Percentiles rank a stretch among this genome's conserved stretches.
Evolutionary conservation across 352 stramenopile species (phyloP).

Genomic region (Phytophthora cryptogea): DNA sequence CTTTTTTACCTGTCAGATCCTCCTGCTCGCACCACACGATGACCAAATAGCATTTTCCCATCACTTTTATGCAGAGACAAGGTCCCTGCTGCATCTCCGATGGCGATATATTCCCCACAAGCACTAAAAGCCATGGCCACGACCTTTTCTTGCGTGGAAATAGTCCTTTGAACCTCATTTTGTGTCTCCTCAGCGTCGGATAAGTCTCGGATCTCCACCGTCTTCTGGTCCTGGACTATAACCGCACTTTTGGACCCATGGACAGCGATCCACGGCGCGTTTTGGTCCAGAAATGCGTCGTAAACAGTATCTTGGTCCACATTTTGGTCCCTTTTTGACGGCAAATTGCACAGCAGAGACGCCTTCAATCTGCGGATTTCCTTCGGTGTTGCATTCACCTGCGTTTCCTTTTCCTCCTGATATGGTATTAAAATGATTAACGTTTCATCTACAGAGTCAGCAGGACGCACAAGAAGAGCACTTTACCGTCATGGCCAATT

Average conservation of each 20-base stretch:
- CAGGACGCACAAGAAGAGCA: background rate
- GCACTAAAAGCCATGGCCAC: slow-evolving; percentile 38
- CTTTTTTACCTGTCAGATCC: slow-evolving; percentile 17
- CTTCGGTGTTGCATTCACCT: background rate
- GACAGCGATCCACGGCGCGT: slow-evolving; percentile 18
- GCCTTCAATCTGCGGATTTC: background rate
- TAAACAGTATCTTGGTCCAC: background rate
- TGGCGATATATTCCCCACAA: slow-evolving; percentile 39
- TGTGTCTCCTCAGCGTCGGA: background rate
- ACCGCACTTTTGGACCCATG: slow-evolving; percentile 17
- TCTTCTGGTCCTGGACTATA: background rate
- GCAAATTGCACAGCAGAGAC: slow-evolving; percentile 11
- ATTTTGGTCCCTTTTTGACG: slow-evolving; percentile 3
- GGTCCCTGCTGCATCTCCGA: slow-evolving; percentile 30
- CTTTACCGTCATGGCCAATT: slow-evolving; percentile 11
- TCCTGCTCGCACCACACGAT: slow-evolving; percentile 6
- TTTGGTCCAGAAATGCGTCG: slow-evolving; percentile 8
- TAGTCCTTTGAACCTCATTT: slow-evolving; percentile 20
- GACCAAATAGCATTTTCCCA: slow-evolving; percentile 27
- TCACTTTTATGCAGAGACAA: slow-evolving; percentile 39
- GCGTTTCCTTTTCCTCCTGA: slow-evolving; percentile 6
- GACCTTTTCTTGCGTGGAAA: slow-evolving; percentile 20
- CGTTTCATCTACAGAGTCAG: background rate
- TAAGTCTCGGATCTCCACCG: slow-evolving; percentile 6
- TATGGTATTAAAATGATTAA: background rate